phyloP scores from a whole-genome alignment of 2,329 filamentous ascomycete genomes.

The Aspergillus sp. region DNA sequence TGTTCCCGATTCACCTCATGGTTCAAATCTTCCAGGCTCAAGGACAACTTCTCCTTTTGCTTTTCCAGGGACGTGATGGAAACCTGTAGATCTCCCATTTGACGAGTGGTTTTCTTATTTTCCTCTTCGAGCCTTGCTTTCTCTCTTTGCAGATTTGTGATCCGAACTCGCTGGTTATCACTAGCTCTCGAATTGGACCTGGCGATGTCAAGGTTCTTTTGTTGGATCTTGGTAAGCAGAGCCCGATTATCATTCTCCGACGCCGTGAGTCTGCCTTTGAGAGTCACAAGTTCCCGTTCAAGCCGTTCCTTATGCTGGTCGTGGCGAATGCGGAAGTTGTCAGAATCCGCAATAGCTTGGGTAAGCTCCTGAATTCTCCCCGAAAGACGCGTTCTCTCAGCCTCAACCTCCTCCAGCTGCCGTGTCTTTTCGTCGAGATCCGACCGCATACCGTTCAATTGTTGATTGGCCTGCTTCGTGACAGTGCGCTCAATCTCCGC shows the following conservation, averaged over 20 bases:
- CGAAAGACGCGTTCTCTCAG: conserved; percentile 71
- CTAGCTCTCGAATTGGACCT: conserved; percentile 80
- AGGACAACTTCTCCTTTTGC: conserved; percentile 84
- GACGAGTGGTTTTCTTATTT: conserved; percentile 72
- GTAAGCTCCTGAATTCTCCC: conserved; percentile 80
- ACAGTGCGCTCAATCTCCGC: conserved; percentile 73
- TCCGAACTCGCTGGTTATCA: conserved; percentile 74
- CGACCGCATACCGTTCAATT: conserved; percentile 69
- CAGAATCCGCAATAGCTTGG: conserved; percentile 81
- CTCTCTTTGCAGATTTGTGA: conserved; percentile 73
- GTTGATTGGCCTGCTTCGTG: conserved; percentile 72
- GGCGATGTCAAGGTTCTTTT: conserved; percentile 94
- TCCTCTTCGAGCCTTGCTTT: conserved; percentile 81
- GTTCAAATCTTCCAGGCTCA: conserved; percentile 85
- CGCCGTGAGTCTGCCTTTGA: conserved; percentile 82
- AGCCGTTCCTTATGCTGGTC: conserved; percentile 92
- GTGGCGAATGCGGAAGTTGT: conserved; percentile 81
- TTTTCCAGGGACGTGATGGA: conserved; percentile 82
- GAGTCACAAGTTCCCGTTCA: conserved; percentile 82
- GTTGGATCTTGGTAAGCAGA: conserved; percentile 93
- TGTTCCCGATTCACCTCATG: conserved; percentile 88
- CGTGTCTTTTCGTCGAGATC: conserved; percentile 77
- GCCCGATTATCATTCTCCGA: conserved; percentile 96
- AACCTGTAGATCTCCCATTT: conserved; percentile 80
- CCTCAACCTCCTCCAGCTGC: conserved; percentile 72